phyloP scores from a whole-genome alignment of 768 basidiomycete genomes.

The Leccinum arenicola region DNA sequence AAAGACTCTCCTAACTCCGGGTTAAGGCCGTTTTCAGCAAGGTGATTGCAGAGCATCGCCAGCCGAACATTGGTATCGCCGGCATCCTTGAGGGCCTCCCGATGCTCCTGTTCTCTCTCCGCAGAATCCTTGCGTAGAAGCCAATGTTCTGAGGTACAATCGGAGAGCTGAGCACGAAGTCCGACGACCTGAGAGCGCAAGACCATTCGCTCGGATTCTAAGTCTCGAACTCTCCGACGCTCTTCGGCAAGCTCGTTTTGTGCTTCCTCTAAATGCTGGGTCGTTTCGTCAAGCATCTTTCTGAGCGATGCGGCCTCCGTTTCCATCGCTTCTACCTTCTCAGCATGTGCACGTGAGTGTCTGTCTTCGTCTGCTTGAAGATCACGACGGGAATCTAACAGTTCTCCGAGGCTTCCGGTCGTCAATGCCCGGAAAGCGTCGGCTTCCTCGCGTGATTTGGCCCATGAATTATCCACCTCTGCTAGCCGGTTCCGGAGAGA shows the following conservation, averaged over 20 bases:
- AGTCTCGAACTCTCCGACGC: slow-evolving; percentile 58
- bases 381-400: slow-evolving; percentile 85
- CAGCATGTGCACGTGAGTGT: slow-evolving; percentile 67
- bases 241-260: slow-evolving; percentile 67
- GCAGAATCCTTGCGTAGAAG: slow-evolving; percentile 67
- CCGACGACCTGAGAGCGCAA: slow-evolving; percentile 73
- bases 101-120: slow-evolving; percentile 61
- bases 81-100: slow-evolving; percentile 60
- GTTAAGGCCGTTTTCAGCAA: slow-evolving; percentile 84
- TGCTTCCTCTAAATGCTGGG: slow-evolving; percentile 66
- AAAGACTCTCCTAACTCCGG: slow-evolving; percentile 66
- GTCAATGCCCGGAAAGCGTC: slow-evolving; percentile 86
- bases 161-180: slow-evolving; percentile 70
- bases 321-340: slow-evolving; percentile 80
- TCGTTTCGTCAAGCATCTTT: slow-evolving; percentile 75
- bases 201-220: slow-evolving; percentile 59
- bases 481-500: slow-evolving; percentile 58
- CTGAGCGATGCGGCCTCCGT: slow-evolving; percentile 73
- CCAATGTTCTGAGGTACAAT: slow-evolving; percentile 64
- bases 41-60: slow-evolving; percentile 77
- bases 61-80: slow-evolving; percentile 72
- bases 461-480: slow-evolving; percentile 88
- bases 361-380: slow-evolving; percentile 83
- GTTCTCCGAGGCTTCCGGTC: slow-evolving; percentile 79
- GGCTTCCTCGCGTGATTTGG: slow-evolving; percentile 90